Conservation (phyloP, 352 stramenopile species). For the Globisporangium okanoganense region DNA sequence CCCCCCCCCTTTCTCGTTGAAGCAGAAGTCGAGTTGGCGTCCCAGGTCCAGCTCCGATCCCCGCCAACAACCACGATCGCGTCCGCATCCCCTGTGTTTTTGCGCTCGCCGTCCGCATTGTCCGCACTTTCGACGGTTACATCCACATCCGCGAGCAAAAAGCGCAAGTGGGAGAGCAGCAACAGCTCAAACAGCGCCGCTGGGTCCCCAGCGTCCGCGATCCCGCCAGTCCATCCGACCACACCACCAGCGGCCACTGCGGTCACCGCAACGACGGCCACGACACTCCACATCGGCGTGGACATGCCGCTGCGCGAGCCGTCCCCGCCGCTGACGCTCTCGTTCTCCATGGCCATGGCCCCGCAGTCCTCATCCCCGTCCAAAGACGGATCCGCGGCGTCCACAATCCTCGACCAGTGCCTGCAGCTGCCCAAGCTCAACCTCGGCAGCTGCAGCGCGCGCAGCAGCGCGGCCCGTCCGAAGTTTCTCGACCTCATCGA, state of each 20-base stretch:
- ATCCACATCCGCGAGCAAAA: slow-evolving; percentile 5
- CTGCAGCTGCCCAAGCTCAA: slow-evolving; percentile 66
- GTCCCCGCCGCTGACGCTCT: slow-evolving; percentile 10
- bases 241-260: neutral
- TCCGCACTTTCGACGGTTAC: neutral
- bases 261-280: neutral
- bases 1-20: neutral
- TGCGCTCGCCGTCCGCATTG: slow-evolving; percentile 5
- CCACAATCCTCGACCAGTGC: slow-evolving; percentile 38
- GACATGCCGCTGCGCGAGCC: slow-evolving; percentile 20
- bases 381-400: neutral
- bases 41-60: slow-evolving; percentile 6
- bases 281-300: slow-evolving; percentile 16
- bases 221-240: neutral
- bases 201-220: neutral
- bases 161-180: slow-evolving; percentile 17
- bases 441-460: slow-evolving; percentile 27
- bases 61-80: neutral
- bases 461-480: slow-evolving; percentile 35
- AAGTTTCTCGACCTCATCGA: slow-evolving; percentile 69
- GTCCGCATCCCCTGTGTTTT: neutral
- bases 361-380: neutral
- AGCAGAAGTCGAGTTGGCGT: slow-evolving; percentile 10
- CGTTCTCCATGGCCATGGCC: slow-evolving; percentile 5
- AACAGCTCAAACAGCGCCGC: neutral